Base-by-base conservation (phyloP, 2,329 filamentous ascomycete species). In the Xylariaceae sp. region DNA sequence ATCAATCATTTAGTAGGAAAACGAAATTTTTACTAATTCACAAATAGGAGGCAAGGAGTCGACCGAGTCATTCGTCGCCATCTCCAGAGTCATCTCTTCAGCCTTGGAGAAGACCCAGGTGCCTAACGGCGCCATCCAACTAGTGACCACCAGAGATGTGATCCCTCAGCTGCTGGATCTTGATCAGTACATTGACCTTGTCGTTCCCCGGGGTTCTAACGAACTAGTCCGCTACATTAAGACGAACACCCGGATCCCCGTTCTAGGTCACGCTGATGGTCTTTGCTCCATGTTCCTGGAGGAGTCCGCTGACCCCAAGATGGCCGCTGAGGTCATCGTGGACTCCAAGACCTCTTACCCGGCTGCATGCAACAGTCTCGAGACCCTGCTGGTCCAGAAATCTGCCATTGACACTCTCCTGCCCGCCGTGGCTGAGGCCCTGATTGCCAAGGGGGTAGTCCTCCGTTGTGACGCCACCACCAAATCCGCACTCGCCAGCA, bases 331-430 rank as follows among this genome's bases (percentile, higher is more conserved):
- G 62, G 88, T 96, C 57, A 79, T 97, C 52, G 80, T 96, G 57
- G 94, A 99, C 76, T 89, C 93, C 51, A 99, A 99, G 77, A 92
- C 89, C 30, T 89, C 88, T 74, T 99, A 99, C 71, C 91, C 93
- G 1, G 94, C 94, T 44, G 94, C 93, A 11, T 99, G 94, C 80
- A 99, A 99, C 77, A 87, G 89, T 48, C 77, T 92, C n/a, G 94
- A 99, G 76, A 95, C 92, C 1, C 82, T 99, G 8, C 84, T 99
- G 15, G 88, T 97, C 3, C 87, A 97, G 68, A 81, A 89, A 62
- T 76, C 82, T 13, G 87, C 87, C 0, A 78, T 96, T 2, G 71
- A 75, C 39, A 87, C 83, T 3, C 73, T 89, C 44, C 82, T 96
- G 49, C 89, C 91, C 0, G 70, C 75, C 1, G 85, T 94, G 11